Conservation (phyloP, 2,329 filamentous ascomycete genomes). For the Trichoderma harzianum region DNA sequence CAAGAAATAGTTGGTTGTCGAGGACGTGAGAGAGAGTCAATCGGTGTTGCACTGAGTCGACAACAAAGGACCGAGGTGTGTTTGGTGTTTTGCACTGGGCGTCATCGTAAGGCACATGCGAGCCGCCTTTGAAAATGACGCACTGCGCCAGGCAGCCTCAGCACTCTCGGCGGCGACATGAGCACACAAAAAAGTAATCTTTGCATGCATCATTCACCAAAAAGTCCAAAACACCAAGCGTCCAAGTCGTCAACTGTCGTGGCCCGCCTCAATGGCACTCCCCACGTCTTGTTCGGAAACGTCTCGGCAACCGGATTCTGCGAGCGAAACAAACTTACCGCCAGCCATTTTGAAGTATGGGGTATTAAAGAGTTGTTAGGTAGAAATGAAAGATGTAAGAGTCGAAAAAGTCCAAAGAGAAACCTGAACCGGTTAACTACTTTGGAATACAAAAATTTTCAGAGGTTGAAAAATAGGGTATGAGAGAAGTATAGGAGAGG, state of each 20-base stretch:
- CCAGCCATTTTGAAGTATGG: constrained; percentile 42
- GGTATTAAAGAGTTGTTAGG: constrained; percentile 14
- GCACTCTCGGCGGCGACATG: not conserved
- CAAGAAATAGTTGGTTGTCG: not conserved
- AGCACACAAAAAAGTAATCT: not conserved
- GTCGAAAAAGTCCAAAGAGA: constrained; percentile 18
- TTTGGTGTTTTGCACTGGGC: constrained; percentile 33
- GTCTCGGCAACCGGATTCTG: not conserved
- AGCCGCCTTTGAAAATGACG: constrained; percentile 21
- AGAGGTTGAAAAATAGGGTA: not conserved
- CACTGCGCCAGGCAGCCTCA: constrained; percentile 9
- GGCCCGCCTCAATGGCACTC: constrained; percentile 24
- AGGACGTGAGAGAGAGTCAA: not conserved
- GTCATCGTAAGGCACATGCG: not conserved
- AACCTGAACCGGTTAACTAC: constrained; percentile 9
- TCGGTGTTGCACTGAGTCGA: not conserved
- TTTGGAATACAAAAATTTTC: constrained; percentile 20
- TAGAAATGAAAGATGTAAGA: constrained; percentile 1
- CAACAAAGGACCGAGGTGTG: not conserved
- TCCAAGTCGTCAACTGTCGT: not conserved
- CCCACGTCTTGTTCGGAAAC: constrained; percentile 1
- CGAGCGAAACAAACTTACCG: constrained; percentile 36
- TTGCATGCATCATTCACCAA: not conserved
- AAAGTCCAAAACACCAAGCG: not conserved
- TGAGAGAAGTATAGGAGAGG: constrained; percentile 24